phyloP scores from a whole-genome alignment of 2,329 filamentous ascomycete species.

The Penicillium sp. region DNA sequence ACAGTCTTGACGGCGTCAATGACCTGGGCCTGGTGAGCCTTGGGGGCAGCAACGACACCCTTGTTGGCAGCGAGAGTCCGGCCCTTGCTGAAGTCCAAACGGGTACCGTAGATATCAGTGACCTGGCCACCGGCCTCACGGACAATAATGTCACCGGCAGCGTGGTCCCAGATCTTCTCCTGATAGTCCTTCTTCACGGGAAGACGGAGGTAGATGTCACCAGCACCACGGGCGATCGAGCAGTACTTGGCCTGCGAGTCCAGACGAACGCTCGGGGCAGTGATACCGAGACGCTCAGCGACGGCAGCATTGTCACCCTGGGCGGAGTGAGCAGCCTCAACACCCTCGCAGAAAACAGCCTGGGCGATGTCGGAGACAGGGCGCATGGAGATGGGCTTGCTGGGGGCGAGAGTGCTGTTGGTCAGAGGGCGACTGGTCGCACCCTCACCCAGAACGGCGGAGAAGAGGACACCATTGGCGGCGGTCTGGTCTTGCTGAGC shows the following conservation, averaged over 20 bases:
- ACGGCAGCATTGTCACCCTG: conserved; percentile 88
- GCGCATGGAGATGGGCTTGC: conserved; percentile 78
- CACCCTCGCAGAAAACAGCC: conserved; percentile 94
- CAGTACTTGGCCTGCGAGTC: conserved; percentile 98
- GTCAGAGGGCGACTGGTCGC: conserved; percentile 79
- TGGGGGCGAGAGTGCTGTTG: conserved; percentile 46
- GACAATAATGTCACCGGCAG: conserved; percentile 91
- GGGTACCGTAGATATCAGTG: conserved; percentile 83
- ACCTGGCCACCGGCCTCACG: conserved; percentile 91
- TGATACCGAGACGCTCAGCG: conserved; percentile 83
- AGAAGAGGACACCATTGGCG: conserved; percentile 85
- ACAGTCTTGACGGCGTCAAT: conserved; percentile 83
- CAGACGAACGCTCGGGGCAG: conserved; percentile 87
- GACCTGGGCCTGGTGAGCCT: conserved; percentile 73
- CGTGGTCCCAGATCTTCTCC: conserved; percentile 99
- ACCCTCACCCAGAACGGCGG: conserved; percentile 77
- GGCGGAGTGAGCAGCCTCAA: conserved; percentile 89
- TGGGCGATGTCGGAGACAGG: conserved; percentile 71
- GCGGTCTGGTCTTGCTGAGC: conserved; percentile 73
- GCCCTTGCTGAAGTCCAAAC: conserved; percentile 83
- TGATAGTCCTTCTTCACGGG: conserved; percentile 86
- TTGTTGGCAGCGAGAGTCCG: conserved; percentile 88
- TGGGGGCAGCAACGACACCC: conserved; percentile 88
- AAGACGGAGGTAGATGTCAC: conserved; percentile 90
- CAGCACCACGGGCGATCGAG: conserved; percentile 89